Evolutionary conservation across 1,139 yeast genomes (phyloP), one percentile per base, ranked within the genome.

Genomic region (Sugiyamaella pinicola): DNA sequence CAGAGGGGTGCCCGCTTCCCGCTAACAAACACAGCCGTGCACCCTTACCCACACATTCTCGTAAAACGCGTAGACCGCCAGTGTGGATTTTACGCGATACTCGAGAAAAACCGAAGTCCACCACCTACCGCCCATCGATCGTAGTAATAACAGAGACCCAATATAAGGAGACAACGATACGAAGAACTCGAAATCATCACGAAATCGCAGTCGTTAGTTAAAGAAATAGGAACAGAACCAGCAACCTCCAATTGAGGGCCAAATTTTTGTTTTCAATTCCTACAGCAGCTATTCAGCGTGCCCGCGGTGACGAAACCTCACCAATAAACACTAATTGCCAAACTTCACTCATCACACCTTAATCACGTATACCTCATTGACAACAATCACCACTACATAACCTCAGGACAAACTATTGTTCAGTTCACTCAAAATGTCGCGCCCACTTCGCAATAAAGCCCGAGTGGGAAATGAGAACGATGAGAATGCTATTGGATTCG

Each of bases 1-100:
- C n/a, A 3, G 39, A 35, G 6, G 12, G 9, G 4, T 17, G 9
- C 22, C 39, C 24, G 3, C 9, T 17, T 9, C 22, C 22, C 21
- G 12, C 31, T 26, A 35, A 18, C 39, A 10, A 9, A 4, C n/a
- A 7, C 39, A 35, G 39, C 39, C 39, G 39, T 35, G 39, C 39
- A 35, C 39, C 39, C 39, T n/a, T 35, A 35, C 39, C 39, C 39
- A 35, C 39, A 18, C 39, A 35, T 35, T 35, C 39, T 35, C 39
- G n/a, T 17, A 31, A 31, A 12, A 35, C 39, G 39, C 39, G 39
- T 35, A 18, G 37, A n/a, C n/a, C n/a, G n/a, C n/a, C 28, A 9
- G 28, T 24, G 21, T 35, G 21, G 7, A 35, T 15, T 35, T 35
- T 17, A 35, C 39, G 39, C 39, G 39, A 35, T 18, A 17, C 22